Conservation (phyloP, 345 rosid genomes). For the Eucalyptus camaldulensis region DNA sequence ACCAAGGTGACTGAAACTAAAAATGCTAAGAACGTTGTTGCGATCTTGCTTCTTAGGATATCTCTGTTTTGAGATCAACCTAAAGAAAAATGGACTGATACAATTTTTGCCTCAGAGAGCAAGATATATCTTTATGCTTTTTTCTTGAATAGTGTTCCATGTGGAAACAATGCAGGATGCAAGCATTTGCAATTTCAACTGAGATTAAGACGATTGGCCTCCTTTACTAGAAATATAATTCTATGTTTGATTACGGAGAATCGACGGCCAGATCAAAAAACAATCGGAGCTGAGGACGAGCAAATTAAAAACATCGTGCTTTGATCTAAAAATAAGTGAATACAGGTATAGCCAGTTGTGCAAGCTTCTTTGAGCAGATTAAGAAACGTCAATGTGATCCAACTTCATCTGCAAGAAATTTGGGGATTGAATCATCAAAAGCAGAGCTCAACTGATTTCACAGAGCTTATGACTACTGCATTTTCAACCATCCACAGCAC, state of each 20-base stretch:
- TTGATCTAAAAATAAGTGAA: neutral
- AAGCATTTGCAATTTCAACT: conserved; percentile 11
- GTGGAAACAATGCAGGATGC: too few species aligned
- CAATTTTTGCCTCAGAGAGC: neutral
- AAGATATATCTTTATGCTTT: neutral
- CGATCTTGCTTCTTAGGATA: neutral
- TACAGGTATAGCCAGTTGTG: neutral
- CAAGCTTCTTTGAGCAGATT: neutral
- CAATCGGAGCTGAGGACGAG: neutral
- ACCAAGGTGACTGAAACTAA: neutral
- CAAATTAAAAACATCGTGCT: neutral
- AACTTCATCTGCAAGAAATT: neutral
- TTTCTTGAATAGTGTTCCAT: too few species aligned
- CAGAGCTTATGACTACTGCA: neutral
- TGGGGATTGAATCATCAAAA: neutral
- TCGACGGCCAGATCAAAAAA: neutral
- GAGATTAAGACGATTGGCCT: conserved; percentile 41
- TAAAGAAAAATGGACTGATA: neutral
- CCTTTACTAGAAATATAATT: neutral
- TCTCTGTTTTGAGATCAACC: neutral
- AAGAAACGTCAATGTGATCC: neutral
- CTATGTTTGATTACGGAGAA: neutral
- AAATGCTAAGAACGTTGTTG: neutral
- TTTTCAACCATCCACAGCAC: neutral
- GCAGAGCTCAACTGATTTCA: neutral